Percentiles rank a stretch among this genome's conserved stretches.
These are phyloP conservation scores for Backusella australiensis DNA, from an alignment of 192 early-diverging fungal species.

Conservation along the genomic window DNA sequence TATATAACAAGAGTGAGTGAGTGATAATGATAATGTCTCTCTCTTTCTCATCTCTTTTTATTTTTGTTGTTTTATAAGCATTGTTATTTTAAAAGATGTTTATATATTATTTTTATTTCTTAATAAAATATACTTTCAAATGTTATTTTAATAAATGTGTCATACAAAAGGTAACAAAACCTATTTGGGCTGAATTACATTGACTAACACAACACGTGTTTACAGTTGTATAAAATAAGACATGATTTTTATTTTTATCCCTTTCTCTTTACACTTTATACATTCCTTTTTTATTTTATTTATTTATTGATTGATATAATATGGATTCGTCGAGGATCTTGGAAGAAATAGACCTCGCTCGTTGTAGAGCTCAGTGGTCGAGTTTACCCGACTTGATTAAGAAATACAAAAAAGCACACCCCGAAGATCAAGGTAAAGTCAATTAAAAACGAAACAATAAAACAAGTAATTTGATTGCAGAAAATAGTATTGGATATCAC, in stretches of 20 bases:
- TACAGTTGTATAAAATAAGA: background rate
- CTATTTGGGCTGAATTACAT: constrained; percentile 15
- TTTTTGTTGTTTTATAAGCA: background rate
- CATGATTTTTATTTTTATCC: background rate
- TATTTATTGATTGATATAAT: background rate
- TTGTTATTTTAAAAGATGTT: too few relatives aligned
- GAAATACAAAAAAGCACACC: constrained; percentile 47
- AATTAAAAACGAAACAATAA: background rate
- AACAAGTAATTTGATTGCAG: background rate
- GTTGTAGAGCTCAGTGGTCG: constrained; percentile 29
- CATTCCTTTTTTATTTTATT: background rate
- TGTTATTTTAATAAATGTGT: background rate
- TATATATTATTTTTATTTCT: background rate
- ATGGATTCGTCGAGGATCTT: background rate
- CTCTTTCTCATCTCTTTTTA: background rate
- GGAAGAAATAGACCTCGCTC: constrained; percentile 14
- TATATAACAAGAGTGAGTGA: background rate
- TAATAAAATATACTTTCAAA: background rate
- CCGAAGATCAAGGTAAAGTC: constrained; percentile 45
- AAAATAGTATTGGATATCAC: constrained; percentile 10
- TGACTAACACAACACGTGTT: constrained; percentile 11
- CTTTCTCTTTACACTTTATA: background rate
- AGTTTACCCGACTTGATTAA: constrained; percentile 44
- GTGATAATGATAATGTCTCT: background rate
- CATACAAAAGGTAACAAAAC: background rate